Evolutionary conservation across 1,139 yeast species (phyloP).

Genomic region (Candida neerlandica): DNA sequence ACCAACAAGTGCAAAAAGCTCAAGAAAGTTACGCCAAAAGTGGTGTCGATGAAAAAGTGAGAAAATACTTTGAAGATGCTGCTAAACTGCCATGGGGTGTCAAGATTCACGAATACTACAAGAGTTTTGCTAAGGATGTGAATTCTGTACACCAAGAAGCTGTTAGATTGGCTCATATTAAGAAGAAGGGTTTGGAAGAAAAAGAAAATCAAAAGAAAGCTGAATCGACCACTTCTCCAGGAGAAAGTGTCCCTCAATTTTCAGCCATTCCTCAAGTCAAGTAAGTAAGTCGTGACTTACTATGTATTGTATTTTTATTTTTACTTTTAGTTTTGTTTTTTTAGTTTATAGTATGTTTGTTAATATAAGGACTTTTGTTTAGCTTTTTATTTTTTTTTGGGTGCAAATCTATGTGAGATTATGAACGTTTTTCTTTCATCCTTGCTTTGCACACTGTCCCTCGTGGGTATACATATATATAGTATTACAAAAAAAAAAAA

Average conservation of each 20-base stretch:
- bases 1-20: slow-evolving; percentile 20
- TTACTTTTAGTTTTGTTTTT: background rate
- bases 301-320: background rate
- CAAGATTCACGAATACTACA: slow-evolving; percentile 39
- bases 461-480: background rate
- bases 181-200: slow-evolving; percentile 29
- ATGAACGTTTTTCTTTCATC: background rate
- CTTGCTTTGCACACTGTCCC: background rate
- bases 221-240: background rate
- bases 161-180: slow-evolving; percentile 62
- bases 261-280: slow-evolving; percentile 2
- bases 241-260: slow-evolving; percentile 1
- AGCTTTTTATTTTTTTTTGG: slow-evolving; percentile 1
- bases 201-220: slow-evolving; percentile 15
- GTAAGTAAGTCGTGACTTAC: too few species aligned
- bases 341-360: background rate
- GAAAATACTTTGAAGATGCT: slow-evolving; percentile 40
- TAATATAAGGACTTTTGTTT: background rate
- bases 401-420: slow-evolving; percentile 4
- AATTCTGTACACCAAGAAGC: slow-evolving; percentile 75
- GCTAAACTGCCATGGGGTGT: slow-evolving; percentile 38
- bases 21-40: slow-evolving; percentile 15
- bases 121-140: slow-evolving; percentile 57
- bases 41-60: slow-evolving; percentile 14
- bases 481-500: background rate